A percentile compares a stretch with the other conserved stretches of the same genome.
phyloP scores from a whole-genome alignment of 257 asterid genomes.

The Solanum dulcamara region DNA sequence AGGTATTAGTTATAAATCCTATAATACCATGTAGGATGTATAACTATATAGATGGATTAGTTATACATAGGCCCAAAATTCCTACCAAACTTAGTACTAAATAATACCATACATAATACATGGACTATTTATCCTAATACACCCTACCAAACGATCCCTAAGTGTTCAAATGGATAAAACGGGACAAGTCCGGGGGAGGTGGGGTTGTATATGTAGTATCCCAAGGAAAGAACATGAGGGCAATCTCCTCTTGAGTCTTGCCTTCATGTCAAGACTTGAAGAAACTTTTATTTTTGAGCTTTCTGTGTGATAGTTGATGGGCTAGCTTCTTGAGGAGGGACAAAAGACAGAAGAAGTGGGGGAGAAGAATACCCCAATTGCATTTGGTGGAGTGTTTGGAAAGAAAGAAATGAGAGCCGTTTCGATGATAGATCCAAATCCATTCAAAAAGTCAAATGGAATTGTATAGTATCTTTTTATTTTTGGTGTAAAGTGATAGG shows the following conservation, averaged over 20 bases:
- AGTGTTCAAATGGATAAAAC: not conserved
- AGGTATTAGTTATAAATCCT: too few species aligned
- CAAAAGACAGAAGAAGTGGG: not conserved
- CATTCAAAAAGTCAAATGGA: not conserved
- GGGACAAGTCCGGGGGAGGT: not conserved
- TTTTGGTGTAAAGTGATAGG: not conserved
- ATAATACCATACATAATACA: too few species aligned
- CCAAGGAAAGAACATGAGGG: not conserved
- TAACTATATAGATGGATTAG: too few species aligned
- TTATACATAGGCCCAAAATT: too few species aligned
- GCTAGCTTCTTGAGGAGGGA: not conserved
- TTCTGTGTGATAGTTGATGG: not conserved
- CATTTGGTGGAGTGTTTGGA: not conserved
- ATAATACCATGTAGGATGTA: too few species aligned
- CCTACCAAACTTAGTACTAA: too few species aligned
- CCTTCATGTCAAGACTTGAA: not conserved
- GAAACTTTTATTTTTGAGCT: not conserved
- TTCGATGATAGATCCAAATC: not conserved
- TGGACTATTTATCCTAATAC: too few species aligned
- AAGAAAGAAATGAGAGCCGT: not conserved
- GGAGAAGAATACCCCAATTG: not conserved
- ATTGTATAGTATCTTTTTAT: not conserved
- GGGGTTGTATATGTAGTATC: too few species aligned
- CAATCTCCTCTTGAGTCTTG: not conserved
- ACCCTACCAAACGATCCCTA: too few species aligned